Evolutionary conservation across 768 basidiomycete genomes (phyloP).

Genomic region (Dioszegia hungarica): DNA sequence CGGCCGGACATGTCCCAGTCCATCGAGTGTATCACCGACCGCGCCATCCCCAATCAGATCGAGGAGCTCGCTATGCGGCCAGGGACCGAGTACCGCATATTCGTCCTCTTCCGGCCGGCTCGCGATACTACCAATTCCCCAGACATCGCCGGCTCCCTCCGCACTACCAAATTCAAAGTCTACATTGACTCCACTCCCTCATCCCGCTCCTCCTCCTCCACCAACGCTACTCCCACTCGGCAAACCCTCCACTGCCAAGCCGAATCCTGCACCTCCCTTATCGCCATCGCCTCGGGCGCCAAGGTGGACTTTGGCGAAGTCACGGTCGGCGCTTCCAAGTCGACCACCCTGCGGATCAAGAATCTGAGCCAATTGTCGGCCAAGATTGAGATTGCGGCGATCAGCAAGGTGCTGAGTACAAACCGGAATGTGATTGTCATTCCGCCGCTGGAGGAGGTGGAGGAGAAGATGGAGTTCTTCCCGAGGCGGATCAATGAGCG

Average conservation of each 20-base stretch:
- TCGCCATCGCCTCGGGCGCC: constrained; percentile 25
- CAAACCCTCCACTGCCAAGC: constrained; percentile 32
- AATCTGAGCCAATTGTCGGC: constrained; percentile 41
- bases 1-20: not conserved
- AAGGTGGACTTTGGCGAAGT: constrained; percentile 44
- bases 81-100: constrained; percentile 43
- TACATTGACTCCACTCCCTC: constrained; percentile 13
- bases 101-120: constrained; percentile 32
- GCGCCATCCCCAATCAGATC: constrained; percentile 36
- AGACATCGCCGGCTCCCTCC: constrained; percentile 28
- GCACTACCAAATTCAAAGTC: constrained; percentile 36
- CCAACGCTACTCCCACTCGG: constrained; percentile 4
- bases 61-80: constrained; percentile 45
- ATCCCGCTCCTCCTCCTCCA: not conserved
- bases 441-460: constrained; percentile 33
- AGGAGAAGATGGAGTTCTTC: constrained; percentile 45
- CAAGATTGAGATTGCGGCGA: constrained; percentile 44
- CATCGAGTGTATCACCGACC: not conserved
- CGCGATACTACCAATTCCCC: constrained; percentile 19
- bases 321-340: constrained; percentile 38
- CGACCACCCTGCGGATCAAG: constrained; percentile 25
- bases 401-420: constrained; percentile 44
- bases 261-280: constrained; percentile 40
- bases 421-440: constrained; percentile 44
- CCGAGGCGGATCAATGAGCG: constrained; percentile 47